Evolutionary conservation across 2,329 filamentous ascomycete genomes (phyloP).

Genomic region (Alternaria triticimaculans): DNA sequence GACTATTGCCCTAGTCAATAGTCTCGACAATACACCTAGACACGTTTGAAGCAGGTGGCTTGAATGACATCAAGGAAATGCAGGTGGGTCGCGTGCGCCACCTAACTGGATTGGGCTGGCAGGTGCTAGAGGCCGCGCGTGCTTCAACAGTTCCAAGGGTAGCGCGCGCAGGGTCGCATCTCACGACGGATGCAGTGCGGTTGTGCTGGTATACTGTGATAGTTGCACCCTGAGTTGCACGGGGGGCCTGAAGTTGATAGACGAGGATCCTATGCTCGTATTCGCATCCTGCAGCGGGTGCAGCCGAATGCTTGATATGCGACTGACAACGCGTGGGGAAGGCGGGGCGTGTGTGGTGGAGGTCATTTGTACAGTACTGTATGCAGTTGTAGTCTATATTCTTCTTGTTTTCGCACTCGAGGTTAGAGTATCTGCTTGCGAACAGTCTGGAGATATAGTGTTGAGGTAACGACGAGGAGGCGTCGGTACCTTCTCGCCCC

Average conservation of each 20-base stretch:
- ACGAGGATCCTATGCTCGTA: background rate
- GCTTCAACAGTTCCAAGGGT: slow-evolving; percentile 9
- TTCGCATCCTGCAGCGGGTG: background rate
- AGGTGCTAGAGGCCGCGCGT: slow-evolving; percentile 9
- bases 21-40: background rate
- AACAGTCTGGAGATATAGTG: background rate
- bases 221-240: background rate
- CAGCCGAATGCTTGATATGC: background rate
- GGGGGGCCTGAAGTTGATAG: background rate
- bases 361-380: background rate
- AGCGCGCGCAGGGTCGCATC: background rate
- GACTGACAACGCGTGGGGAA: background rate
- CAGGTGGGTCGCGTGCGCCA: slow-evolving; percentile 1
- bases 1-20: background rate
- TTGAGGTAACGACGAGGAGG: background rate
- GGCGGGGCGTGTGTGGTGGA: background rate
- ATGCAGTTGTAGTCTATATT: background rate
- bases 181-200: background rate
- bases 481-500: background rate
- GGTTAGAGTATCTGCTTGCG: too few relatives aligned
- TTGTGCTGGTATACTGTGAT: background rate
- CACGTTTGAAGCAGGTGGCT: background rate
- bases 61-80: background rate
- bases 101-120: slow-evolving; percentile 6
- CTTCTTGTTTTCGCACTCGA: background rate